These are phyloP conservation scores for Aureobasidium sp. DNA, from an alignment of 2,329 filamentous ascomycete species.

Conservation along the genomic window DNA sequence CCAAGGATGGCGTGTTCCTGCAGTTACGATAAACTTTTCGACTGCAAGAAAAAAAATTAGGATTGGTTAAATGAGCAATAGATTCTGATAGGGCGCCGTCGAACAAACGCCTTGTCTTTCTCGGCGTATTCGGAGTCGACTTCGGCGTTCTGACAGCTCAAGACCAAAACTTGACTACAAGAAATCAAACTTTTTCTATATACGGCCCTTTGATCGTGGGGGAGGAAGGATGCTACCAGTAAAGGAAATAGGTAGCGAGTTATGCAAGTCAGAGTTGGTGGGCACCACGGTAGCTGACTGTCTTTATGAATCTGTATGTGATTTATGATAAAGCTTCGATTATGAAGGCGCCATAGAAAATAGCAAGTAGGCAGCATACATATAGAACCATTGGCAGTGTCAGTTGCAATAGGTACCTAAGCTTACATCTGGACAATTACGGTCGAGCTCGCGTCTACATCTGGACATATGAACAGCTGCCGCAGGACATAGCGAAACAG, in stretches of 20 bases:
- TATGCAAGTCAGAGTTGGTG: neutral
- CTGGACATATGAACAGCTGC: no score
- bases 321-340: no score
- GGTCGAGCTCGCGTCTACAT: no score
- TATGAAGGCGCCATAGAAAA: no score
- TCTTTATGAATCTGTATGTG: no score
- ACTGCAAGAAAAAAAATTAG: neutral
- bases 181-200: neutral
- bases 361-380: no score
- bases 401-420: no score
- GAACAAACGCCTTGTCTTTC: neutral
- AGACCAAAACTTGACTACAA: neutral
- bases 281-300: neutral
- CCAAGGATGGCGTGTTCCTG: constrained; percentile 3
- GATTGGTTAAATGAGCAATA: constrained; percentile 5
- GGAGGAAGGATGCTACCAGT: neutral
- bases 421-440: no score
- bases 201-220: neutral
- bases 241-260: neutral
- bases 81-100: neutral
- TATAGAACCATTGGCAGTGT: no score
- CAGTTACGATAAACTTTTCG: neutral
- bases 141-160: neutral
- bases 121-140: neutral
- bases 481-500: neutral